These are phyloP conservation scores for Elaeis oleifera DNA, from an alignment of 202 grass and related monocot species.

Conservation along the genomic window DNA sequence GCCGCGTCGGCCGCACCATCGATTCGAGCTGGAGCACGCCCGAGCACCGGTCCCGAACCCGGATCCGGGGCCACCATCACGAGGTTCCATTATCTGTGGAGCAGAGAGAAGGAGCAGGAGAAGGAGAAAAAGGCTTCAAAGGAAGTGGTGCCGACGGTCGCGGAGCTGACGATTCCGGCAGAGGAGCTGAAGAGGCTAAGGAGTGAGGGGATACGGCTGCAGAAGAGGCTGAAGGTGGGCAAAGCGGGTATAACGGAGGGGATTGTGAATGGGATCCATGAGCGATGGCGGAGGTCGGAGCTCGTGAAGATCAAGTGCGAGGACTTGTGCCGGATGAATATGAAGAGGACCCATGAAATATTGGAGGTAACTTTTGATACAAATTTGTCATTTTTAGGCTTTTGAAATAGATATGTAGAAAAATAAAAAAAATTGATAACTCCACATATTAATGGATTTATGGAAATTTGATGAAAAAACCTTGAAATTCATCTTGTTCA, in stretches of 20 bases:
- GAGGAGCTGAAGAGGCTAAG: constrained; percentile 57
- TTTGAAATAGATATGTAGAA: background rate
- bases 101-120: constrained; percentile 21
- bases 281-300: constrained; percentile 66
- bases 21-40: constrained; percentile 68
- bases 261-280: constrained; percentile 80
- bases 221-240: constrained; percentile 52
- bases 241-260: constrained; percentile 79
- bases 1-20: constrained; percentile 58
- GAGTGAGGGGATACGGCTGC: constrained; percentile 35
- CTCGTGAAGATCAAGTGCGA: constrained; percentile 77
- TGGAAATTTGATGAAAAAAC: too few species aligned
- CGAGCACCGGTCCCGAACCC: constrained; percentile 18
- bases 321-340: constrained; percentile 80
- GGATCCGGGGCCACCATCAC: constrained; percentile 18
- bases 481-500: too few species aligned
- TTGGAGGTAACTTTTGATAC: constrained; percentile 40
- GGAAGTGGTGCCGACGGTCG: constrained; percentile 35
- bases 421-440: too few species aligned
- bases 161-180: constrained; percentile 55
- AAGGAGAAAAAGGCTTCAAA: background rate
- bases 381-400: background rate
- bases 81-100: constrained; percentile 20
- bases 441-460: too few species aligned
- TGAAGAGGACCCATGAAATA: constrained; percentile 83